Evolutionary conservation across 2,329 filamentous ascomycete genomes (phyloP), one percentile per base, ranked within the genome.

Genomic region (Fusarium circinatum): DNA sequence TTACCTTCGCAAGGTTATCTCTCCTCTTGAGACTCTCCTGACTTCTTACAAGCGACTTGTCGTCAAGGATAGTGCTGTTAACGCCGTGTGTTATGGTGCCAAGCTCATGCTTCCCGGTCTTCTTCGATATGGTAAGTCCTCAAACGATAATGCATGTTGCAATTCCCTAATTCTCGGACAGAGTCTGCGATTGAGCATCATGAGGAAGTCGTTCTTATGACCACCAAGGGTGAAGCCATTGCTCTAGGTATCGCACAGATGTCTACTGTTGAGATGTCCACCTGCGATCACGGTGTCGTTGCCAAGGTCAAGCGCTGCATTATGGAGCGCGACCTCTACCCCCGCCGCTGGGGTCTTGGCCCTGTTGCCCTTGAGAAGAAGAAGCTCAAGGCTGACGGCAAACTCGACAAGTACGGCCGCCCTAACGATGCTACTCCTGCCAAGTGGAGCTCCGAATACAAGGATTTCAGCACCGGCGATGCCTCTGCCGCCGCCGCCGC

Each of bases 251-350:
- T 98, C 79, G 95, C 96, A 24, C 94, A 97, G 84, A 99, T 99
- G 96, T 98, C 95, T 44, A 97, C 95, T 6, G 95, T 98, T 55
- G 96, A 98, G 86, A 94, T 99, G 85, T 94, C 94, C 36, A 96
- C 95, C 39, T 98, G 96, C 85, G 95, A 98, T 82, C 96, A 99
- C 85, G 96, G 96, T 79, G 95, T 98, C 67, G 96, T 98, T 68
- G 96, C 96, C 78, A 98, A 98, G 89, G 94, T 99, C 83, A 99
- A 99, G 92, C 93, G 96, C 79, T 98, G 95, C 85, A 99, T 99
- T 84, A 99, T 99, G 96, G 96, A 99, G 89, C 94, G 96, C 79
- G 96, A 98, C 83, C 89, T 98, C 68, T 99, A 99, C 89, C 96
- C 96, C 74, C 90, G 95, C 83, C 89, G 96, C 88, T 99, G 96